Conservation (phyloP, 2,329 filamentous ascomycete species). For the Alternaria ethzedia region DNA sequence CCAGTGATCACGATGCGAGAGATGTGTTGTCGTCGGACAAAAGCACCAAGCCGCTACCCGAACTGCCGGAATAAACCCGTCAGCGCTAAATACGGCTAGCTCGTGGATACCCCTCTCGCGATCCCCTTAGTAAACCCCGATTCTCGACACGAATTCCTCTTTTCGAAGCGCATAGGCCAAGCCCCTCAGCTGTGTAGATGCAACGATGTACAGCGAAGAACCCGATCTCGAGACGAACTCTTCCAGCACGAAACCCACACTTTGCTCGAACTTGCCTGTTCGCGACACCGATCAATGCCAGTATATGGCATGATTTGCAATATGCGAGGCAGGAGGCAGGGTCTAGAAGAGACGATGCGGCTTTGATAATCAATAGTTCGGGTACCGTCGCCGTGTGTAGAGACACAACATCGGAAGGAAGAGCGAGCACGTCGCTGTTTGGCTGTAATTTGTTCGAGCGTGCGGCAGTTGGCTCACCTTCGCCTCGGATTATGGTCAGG, state of each 20-base stretch:
- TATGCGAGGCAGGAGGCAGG: background rate
- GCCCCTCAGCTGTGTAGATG: background rate
- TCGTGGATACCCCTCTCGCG: background rate
- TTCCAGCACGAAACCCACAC: background rate
- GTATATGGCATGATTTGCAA: background rate
- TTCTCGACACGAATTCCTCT: constrained; percentile 6
- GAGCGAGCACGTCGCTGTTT: background rate
- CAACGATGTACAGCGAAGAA: constrained; percentile 1
- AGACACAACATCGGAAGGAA: background rate
- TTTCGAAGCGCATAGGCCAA: background rate
- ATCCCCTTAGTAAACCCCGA: constrained; percentile 9
- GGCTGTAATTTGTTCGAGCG: background rate
- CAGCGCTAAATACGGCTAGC: background rate
- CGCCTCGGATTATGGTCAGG: background rate
- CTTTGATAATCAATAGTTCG: background rate
- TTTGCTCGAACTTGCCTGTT: background rate
- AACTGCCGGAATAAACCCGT: background rate
- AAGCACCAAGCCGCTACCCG: background rate
- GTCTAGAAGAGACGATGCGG: background rate
- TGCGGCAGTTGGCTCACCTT: background rate
- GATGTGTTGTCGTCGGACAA: background rate
- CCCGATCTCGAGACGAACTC: background rate
- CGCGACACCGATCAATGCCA: background rate
- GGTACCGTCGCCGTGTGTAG: background rate
- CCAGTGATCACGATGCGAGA: background rate